Evolutionary conservation across 345 rosid species (phyloP), one percentile per base, ranked within the genome.

Genomic region (Sisymbrium irio): DNA sequence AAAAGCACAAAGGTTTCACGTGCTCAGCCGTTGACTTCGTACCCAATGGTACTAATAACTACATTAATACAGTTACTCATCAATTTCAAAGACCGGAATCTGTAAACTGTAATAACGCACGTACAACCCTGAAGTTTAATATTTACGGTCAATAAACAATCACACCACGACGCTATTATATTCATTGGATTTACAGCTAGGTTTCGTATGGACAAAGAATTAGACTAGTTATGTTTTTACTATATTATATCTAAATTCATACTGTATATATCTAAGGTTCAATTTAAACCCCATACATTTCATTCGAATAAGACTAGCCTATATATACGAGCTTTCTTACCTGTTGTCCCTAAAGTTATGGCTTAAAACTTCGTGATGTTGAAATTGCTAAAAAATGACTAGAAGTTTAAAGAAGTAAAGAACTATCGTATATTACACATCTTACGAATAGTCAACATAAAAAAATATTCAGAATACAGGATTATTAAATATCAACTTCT

Each of bases 21-120:
- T 66, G 67, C 58, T 37, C 14, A 64, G 5, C 33, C 58, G 42
- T 47, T 74, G 72, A 74, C 72, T 65, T 66, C 37, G 35, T 54
- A 56, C 8, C 71, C 39, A 64, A n/a, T n/a, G n/a, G 3, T 18
- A n/a, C 36, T 41, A 32, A 27, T 42, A 64, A 13, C 37, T 55
- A 51, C 30, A 53, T 41, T 42, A 9, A 30, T 36, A 56, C 39
- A 51, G 9, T 27, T n/a, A 27, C n/a, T 40, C 2, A 62, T 40
- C 51, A 27, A 25, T 67, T 3, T 10, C 37, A 9, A 20, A 9
- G 4, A 15, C 47, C 40, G 18, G 53, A 22, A 22, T 22, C 27
- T 22, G 39, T 15, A 6, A 15, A n/a, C n/a, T n/a, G n/a, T n/a
- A n/a, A n/a, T n/a, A n/a, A n/a, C n/a, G n/a, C 0, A 32, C 35